Evolutionary conservation across 495 filamentous ascomycete species (phyloP).

Genomic region (Darksidea phi): DNA sequence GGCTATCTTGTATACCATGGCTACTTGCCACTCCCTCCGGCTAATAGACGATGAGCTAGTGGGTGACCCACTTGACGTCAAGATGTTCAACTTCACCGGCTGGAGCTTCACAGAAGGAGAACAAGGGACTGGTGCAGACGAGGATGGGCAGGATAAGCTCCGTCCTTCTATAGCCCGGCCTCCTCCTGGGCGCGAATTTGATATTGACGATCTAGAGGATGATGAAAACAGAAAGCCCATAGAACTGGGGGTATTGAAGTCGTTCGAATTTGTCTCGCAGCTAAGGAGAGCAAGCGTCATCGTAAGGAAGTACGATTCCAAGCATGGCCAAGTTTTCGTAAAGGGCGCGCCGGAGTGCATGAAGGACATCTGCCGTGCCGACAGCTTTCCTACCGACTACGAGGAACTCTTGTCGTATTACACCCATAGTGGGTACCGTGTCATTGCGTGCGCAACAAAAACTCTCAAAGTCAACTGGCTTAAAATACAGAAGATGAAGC

Average conservation of each 20-base stretch:
- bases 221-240: slow-evolving; percentile 49
- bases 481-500: slow-evolving; percentile 89
- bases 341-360: slow-evolving; percentile 98
- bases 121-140: slow-evolving; percentile 53
- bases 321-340: slow-evolving; percentile 80
- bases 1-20: slow-evolving; percentile 86
- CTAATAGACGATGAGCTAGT: slow-evolving; percentile 83
- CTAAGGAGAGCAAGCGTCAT: slow-evolving; percentile 90
- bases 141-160: slow-evolving; percentile 65
- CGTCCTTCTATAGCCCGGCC: slow-evolving; percentile 84
- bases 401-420: slow-evolving; percentile 85
- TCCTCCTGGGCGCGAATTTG: slow-evolving; percentile 60
- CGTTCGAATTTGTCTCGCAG: slow-evolving; percentile 97
- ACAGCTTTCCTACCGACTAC: slow-evolving; percentile 83
- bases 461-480: slow-evolving; percentile 89
- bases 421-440: slow-evolving; percentile 91
- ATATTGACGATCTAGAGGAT: slow-evolving; percentile 48
- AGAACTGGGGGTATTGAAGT: slow-evolving; percentile 82
- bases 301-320: slow-evolving; percentile 78
- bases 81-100: slow-evolving; percentile 97
- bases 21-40: slow-evolving; percentile 91
- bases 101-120: slow-evolving; percentile 91
- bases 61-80: slow-evolving; percentile 92
- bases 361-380: slow-evolving; percentile 80
- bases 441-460: slow-evolving; percentile 95